Percentiles rank a stretch among this genome's conserved stretches.
Evolutionary conservation across 2,329 filamentous ascomycete species (phyloP).

Genomic region (Aspergillus japonicus): DNA sequence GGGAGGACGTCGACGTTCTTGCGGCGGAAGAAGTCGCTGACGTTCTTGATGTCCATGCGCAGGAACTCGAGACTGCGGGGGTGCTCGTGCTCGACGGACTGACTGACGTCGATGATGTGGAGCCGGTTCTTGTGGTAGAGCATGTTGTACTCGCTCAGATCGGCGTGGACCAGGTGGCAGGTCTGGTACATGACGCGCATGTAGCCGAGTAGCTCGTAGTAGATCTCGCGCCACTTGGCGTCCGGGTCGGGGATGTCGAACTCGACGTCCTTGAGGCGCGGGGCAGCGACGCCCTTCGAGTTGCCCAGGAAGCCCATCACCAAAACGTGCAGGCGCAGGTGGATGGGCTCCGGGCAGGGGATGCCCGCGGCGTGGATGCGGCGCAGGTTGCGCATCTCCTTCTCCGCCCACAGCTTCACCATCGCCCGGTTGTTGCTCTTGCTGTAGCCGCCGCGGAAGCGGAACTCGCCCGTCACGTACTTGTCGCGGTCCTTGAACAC

Average conservation of each 20-base stretch:
- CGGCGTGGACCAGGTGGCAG: slow-evolving; percentile 88
- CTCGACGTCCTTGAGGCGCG: slow-evolving; percentile 81
- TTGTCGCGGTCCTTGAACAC: slow-evolving; percentile 97
- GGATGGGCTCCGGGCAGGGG: slow-evolving; percentile 83
- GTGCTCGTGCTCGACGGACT: slow-evolving; percentile 96
- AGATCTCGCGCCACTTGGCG: slow-evolving; percentile 72
- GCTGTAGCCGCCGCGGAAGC: slow-evolving; percentile 87
- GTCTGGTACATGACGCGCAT: slow-evolving; percentile 94
- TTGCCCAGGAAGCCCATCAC: slow-evolving; percentile 94
- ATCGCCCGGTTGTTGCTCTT: slow-evolving; percentile 94
- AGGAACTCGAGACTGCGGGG: slow-evolving; percentile 89
- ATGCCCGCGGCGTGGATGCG: slow-evolving; percentile 82
- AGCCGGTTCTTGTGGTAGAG: slow-evolving; percentile 80
- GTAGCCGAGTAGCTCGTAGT: slow-evolving; percentile 78
- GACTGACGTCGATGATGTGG: slow-evolving; percentile 95
- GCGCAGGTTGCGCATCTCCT: slow-evolving; percentile 92
- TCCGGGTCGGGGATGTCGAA: slow-evolving; percentile 68
- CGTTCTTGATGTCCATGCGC: slow-evolving; percentile 98
- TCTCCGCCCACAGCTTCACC: slow-evolving; percentile 98
- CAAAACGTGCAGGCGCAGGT: slow-evolving; percentile 88
- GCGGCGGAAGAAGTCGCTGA: slow-evolving; percentile 85
- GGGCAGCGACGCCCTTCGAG: slow-evolving; percentile 81
- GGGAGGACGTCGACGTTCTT: slow-evolving; percentile 78
- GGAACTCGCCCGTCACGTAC: slow-evolving; percentile 91
- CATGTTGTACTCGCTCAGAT: slow-evolving; percentile 97